Evolutionary conservation across 768 basidiomycete genomes (phyloP), one percentile per base, ranked within the genome.

Genomic region (Agaricus bisporus): DNA sequence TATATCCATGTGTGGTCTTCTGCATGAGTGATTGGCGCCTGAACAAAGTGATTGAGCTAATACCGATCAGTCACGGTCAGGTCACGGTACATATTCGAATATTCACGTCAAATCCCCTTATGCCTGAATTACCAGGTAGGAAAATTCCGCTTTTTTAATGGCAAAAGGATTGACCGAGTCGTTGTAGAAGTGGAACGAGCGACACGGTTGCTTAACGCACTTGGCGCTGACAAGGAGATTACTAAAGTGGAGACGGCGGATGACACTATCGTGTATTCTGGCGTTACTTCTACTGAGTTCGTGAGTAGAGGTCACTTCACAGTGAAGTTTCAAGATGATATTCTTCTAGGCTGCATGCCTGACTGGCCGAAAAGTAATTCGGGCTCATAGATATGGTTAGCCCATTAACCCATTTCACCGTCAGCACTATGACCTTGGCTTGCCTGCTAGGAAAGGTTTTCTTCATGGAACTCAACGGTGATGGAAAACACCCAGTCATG

Each of bases 111-210:
- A 22, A 8, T 26, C 5, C 42, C 18, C 18, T 20, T 12, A 12
- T 82, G 80, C 80, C 80, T 42, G 80, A 81, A 64, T 66, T 82
- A 26, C 79, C 80, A 61, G 81, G 81, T 77, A 58, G 22, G 36
- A 15, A 12, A 35, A 6, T 10, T 43, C 17, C 3, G n/a, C 5
- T 11, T 41, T n/a, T 10, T 22, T 25, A n/a, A 22, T 14, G 5
- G 9, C 42, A 2, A 6, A 20, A 12, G 42, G 8, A 8, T 8
- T 20, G 20, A n/a, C 11, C 41, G 28, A 12, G 35, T 15, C 17
- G 32, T 43, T 15, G 17, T 1, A 86, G 88, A 91, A 64, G 88
- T 91, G 2, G 81, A 90, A 65, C 69, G 81, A 26, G 86, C 88
- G 4, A 79, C 78, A 1, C 71, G 71, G 46, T 70, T 88, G 38